Evolutionary conservation across 352 stramenopile species (phyloP).

Genomic region (Albugo candida): DNA sequence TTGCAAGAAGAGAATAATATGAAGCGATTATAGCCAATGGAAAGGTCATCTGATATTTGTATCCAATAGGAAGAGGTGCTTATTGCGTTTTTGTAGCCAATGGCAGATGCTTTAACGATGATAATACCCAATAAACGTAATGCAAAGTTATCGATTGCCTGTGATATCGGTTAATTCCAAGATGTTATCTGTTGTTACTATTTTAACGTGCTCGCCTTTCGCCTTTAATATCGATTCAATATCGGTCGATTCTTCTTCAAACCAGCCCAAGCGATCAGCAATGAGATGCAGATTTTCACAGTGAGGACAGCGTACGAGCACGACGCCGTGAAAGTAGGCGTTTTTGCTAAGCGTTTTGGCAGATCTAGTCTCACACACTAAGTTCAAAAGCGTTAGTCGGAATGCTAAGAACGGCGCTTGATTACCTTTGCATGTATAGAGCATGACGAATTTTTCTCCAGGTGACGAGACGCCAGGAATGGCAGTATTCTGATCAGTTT

Average conservation of each 20-base stretch:
- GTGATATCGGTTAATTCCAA: conserved; percentile 49
- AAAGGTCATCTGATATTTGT: neutral
- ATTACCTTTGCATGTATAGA: conserved; percentile 90
- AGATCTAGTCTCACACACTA: conserved; percentile 92
- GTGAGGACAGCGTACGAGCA: conserved; percentile 91
- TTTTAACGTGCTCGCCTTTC: conserved; percentile 51
- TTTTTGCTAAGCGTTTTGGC: conserved; percentile 96
- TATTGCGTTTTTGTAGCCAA: too few species aligned
- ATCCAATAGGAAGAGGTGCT: too few species aligned
- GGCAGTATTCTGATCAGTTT: conserved; percentile 8
- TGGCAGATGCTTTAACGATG: too few species aligned
- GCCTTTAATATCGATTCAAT: conserved; percentile 67
- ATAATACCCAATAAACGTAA: too few species aligned
- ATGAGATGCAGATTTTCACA: conserved; percentile 98
- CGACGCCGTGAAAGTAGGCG: conserved; percentile 94
- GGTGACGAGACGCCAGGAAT: conserved; percentile 53
- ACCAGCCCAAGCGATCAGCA: conserved; percentile 86
- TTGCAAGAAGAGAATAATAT: conserved; percentile 20
- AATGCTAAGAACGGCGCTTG: neutral
- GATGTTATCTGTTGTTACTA: conserved; percentile 59
- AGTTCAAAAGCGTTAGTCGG: neutral
- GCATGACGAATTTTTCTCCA: conserved; percentile 91
- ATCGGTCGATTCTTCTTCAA: conserved; percentile 80
- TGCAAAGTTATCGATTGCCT: too few species aligned
- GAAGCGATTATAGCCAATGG: neutral